Evolutionary conservation across 345 rosid genomes (phyloP).

Genomic region (Citrus sinensis): DVS_A1.0 CM039169.1:33155501-33156000

Average conservation of each 20-base stretch:
- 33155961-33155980: conserved; percentile 18
- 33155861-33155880: neutral
- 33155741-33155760: conserved; percentile 87
- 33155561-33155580: conserved; percentile 67
- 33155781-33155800: conserved; percentile 94
- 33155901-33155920: neutral
- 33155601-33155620: conserved; percentile 71
- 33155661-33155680: neutral
- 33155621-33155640: conserved; percentile 53
- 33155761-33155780: conserved; percentile 93
- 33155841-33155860: neutral
- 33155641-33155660: conserved; percentile 26
- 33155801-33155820: conserved; percentile 93
- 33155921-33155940: conserved; percentile 52
- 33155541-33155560: no score
- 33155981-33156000: neutral
- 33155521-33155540: neutral
- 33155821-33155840: conserved; percentile 80
- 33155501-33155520: neutral
- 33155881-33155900: neutral
- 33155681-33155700: neutral
- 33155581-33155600: conserved; percentile 87
- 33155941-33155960: conserved; percentile 26
- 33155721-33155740: neutral
- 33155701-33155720: neutral